Evolutionary conservation across 2,329 filamentous ascomycete species (phyloP).

Genomic region (Biscogniauxia mediterranea): DNA sequence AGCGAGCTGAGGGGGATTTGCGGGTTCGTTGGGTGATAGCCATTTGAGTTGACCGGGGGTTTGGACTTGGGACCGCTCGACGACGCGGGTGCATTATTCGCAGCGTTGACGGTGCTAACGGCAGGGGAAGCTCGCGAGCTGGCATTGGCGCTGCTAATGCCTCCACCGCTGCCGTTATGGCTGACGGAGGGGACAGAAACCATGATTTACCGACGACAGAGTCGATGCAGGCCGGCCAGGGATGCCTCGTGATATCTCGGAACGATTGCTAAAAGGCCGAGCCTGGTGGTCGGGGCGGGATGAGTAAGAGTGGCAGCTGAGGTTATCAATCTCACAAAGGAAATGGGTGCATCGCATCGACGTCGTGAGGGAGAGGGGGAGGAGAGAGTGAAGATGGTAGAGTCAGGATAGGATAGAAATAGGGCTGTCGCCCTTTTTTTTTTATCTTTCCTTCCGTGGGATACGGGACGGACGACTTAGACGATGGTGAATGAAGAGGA

Average conservation of each 20-base stretch:
- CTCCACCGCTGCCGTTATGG: constrained; percentile 38
- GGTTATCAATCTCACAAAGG: constrained; percentile 19
- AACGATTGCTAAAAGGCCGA: constrained; percentile 11
- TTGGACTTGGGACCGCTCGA: constrained; percentile 44
- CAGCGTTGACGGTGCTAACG: constrained; percentile 34
- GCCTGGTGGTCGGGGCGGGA: constrained; percentile 2
- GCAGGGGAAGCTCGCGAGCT: constrained; percentile 54
- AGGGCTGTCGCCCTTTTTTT: too few species aligned
- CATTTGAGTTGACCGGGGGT: constrained; percentile 52
- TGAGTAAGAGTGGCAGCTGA: neutral
- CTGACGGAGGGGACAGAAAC: constrained; percentile 40
- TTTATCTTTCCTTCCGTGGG: too few species aligned
- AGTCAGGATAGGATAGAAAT: neutral
- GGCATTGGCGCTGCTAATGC: constrained; percentile 43
- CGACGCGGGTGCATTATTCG: constrained; percentile 34
- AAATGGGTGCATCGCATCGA: constrained; percentile 28
- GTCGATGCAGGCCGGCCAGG: neutral
- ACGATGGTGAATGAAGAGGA: neutral
- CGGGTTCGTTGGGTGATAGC: constrained; percentile 50
- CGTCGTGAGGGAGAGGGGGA: constrained; percentile 2
- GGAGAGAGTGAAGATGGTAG: neutral
- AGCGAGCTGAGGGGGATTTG: constrained; percentile 55
- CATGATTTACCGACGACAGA: constrained; percentile 31
- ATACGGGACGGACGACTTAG: neutral
- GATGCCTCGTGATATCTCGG: constrained; percentile 4